Evolutionary conservation across 805 yeast genomes (phyloP).

Genomic region (Debaryomyces castellii): DNA sequence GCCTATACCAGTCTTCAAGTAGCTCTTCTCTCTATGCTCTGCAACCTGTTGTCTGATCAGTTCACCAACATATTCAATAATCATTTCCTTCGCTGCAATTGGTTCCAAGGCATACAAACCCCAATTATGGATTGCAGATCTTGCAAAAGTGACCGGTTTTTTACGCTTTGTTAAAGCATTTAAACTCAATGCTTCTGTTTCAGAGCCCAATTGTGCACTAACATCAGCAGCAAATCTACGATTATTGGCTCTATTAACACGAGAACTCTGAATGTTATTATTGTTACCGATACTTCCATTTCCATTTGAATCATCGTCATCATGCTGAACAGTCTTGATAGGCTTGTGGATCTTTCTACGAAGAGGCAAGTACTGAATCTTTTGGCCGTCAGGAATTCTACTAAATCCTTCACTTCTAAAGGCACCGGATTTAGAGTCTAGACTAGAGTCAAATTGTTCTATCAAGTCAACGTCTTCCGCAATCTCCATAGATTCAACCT

Average conservation of each 20-base stretch:
- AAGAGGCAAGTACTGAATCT: constrained; percentile 79
- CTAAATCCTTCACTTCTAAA: constrained; percentile 72
- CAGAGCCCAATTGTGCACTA: constrained; percentile 78
- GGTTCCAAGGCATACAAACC: constrained; percentile 95
- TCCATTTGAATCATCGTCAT: constrained; percentile 35
- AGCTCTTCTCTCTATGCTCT: constrained; percentile 84
- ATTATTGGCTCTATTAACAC: constrained; percentile 82
- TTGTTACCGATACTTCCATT: constrained; percentile 7
- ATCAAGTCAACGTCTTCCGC: constrained; percentile 29
- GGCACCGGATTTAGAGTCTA: constrained; percentile 53
- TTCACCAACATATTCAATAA: constrained; percentile 97
- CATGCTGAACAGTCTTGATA: constrained; percentile 70
- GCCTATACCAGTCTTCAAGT: constrained; percentile 88
- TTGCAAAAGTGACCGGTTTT: constrained; percentile 93
- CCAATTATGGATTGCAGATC: constrained; percentile 98
- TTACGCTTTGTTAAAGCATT: constrained; percentile 87
- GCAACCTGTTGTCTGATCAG: constrained; percentile 91
- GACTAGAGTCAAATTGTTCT: constrained; percentile 25
- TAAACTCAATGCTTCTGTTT: constrained; percentile 75
- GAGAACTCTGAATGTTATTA: constrained; percentile 57
- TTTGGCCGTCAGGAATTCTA: constrained; percentile 70
- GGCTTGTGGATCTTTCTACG: constrained; percentile 68
- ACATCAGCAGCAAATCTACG: constrained; percentile 89
- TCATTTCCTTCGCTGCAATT: constrained; percentile 95
- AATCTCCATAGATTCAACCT: constrained; percentile 16